Conservation (phyloP, 441 rosid species). For the Melastoma candidum region DNA sequence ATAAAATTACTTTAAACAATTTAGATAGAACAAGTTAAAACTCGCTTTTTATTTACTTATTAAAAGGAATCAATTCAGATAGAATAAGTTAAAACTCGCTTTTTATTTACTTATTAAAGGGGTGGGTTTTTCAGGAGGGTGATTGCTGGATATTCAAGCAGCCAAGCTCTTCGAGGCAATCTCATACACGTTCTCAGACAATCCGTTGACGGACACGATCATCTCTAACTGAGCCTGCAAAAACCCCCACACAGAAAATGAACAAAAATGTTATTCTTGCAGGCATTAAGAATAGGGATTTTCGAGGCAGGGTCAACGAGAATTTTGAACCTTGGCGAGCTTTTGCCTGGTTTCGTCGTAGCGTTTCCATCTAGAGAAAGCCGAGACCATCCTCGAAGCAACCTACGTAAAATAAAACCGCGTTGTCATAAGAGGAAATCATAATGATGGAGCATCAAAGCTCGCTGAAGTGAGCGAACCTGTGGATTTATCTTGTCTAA, state of each 20-base stretch:
- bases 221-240: conserved; percentile 84
- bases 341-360: conserved; percentile 72
- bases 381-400: conserved; percentile 90
- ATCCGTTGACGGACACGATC: conserved; percentile 79
- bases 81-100: no score
- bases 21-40: no score
- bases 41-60: no score
- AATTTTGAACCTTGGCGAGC: conserved; percentile 59
- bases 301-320: no score
- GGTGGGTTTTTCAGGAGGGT: no score
- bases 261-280: no score
- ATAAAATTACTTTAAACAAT: no score
- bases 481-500: conserved; percentile 92
- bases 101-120: no score
- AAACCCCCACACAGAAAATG: background rate
- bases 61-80: no score
- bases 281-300: no score
- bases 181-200: conserved; percentile 93
- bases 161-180: conserved; percentile 91
- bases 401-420: conserved; percentile 32
- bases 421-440: background rate
- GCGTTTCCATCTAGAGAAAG: conserved; percentile 97
- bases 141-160: conserved; percentile 20
- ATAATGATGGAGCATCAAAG: background rate
- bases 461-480: conserved; percentile 26